A percentile compares a stretch with the other conserved stretches of the same genome.
Conservation (phyloP, 73 alveolate species). For the Stentor coeruleus region DNA sequence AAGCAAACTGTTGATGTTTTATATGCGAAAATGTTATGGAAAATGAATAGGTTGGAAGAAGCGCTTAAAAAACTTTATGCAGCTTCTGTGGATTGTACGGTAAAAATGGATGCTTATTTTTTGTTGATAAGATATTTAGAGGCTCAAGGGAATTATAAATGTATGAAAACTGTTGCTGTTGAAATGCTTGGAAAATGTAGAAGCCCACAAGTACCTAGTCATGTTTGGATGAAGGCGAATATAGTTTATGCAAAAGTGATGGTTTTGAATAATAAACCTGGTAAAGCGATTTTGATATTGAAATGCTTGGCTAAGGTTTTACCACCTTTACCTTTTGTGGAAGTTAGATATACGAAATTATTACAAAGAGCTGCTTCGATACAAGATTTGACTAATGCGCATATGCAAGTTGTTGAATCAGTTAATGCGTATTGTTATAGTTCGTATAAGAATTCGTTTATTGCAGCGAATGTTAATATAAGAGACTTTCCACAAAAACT, state of each 20-base stretch:
- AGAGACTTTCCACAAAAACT: too few species aligned
- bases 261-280: not conserved
- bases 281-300: not conserved
- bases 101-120: not conserved
- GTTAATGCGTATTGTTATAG: not conserved
- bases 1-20: not conserved
- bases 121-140: not conserved
- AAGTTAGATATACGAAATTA: not conserved
- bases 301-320: not conserved
- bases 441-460: not conserved
- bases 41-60: not conserved
- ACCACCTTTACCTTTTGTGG: conserved; percentile 8
- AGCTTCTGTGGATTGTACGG: not conserved
- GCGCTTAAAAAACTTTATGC: not conserved
- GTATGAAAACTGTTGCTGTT: not conserved
- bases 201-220: not conserved
- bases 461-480: too few species aligned
- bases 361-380: not conserved
- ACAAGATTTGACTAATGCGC: not conserved
- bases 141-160: not conserved
- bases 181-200: not conserved
- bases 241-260: not conserved
- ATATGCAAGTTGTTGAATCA: not conserved
- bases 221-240: not conserved
- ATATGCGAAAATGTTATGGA: not conserved